phyloP scores from a whole-genome alignment of 352 stramenopile genomes.

The Phytophthora aleatoria region DNA sequence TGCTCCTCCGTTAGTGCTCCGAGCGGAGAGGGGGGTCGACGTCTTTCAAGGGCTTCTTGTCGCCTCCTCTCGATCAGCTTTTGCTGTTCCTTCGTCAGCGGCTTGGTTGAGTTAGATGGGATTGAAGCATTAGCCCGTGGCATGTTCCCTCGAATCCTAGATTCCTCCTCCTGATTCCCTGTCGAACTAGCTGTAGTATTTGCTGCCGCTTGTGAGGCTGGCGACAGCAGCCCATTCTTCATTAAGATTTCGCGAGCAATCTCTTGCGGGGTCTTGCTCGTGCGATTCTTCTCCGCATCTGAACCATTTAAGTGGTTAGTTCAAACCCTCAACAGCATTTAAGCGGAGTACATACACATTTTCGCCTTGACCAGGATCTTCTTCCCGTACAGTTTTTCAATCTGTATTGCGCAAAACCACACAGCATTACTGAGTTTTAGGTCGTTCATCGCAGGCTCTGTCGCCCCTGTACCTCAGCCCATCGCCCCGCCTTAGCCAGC shows the following conservation, averaged over 20 bases:
- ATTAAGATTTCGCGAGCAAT: slow-evolving; percentile 66
- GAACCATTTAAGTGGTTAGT: neutral
- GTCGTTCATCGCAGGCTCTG: neutral
- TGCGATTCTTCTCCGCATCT: slow-evolving; percentile 55
- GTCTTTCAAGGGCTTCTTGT: slow-evolving; percentile 63
- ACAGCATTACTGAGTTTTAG: neutral
- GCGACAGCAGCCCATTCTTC: slow-evolving; percentile 58
- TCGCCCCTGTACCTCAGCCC: slow-evolving; percentile 47
- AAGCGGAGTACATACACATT: slow-evolving; percentile 44
- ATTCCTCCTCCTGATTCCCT: neutral
- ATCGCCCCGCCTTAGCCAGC: slow-evolving; percentile 52
- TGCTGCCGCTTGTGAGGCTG: slow-evolving; percentile 5
- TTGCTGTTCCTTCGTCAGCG: slow-evolving; percentile 59
- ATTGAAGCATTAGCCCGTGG: neutral
- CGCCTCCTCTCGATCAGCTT: slow-evolving; percentile 60
- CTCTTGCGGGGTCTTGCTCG: slow-evolving; percentile 62
- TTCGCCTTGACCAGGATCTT: slow-evolving; percentile 77
- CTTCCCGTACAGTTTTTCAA: slow-evolving; percentile 62
- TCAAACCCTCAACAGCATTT: neutral
- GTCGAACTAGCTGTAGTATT: neutral
- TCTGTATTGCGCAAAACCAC: slow-evolving; percentile 37
- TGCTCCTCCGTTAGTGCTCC: slow-evolving; percentile 62
- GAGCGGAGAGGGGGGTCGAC: slow-evolving; percentile 36
- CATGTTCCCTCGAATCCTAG: neutral
- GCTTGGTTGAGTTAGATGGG: slow-evolving; percentile 33